Conservation (phyloP, 2,329 filamentous ascomycete genomes). For the Anthostomella pinea region DNA sequence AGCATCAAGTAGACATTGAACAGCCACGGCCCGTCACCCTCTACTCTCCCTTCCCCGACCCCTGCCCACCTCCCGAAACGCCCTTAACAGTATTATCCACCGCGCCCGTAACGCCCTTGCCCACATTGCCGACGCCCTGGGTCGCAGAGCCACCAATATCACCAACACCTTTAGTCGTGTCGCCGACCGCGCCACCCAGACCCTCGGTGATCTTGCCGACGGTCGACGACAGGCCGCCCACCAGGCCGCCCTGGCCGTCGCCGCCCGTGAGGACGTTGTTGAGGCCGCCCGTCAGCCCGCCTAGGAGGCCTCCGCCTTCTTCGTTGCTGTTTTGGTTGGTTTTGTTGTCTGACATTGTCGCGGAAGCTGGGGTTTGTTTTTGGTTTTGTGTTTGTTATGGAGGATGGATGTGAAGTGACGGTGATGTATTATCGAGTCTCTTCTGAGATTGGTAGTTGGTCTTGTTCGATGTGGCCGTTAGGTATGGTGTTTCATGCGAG, state of each 20-base stretch:
- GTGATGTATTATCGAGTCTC: no score
- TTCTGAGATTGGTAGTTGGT: no score
- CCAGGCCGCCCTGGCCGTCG: conserved; percentile 37
- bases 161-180: conserved; percentile 23
- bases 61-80: conserved; percentile 16
- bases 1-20: no score
- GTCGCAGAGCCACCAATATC: conserved; percentile 27
- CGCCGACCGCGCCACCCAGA: conserved; percentile 19
- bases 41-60: conserved; percentile 6
- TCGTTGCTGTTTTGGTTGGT: conserved; percentile 9
- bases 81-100: conserved; percentile 26
- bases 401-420: not conserved
- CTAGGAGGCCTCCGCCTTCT: conserved; percentile 31
- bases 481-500: no score
- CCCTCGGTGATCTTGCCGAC: conserved; percentile 35
- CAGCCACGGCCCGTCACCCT: no score
- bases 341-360: conserved; percentile 15
- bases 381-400: not conserved
- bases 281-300: conserved; percentile 33
- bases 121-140: conserved; percentile 32
- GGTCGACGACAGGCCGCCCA: conserved; percentile 31
- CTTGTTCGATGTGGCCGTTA: no score
- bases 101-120: conserved; percentile 25
- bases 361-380: no score
- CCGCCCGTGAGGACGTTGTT: conserved; percentile 39